Evolutionary conservation across 2,329 filamentous ascomycete genomes (phyloP).

Genomic region (Diaporthe caulivora): DNA sequence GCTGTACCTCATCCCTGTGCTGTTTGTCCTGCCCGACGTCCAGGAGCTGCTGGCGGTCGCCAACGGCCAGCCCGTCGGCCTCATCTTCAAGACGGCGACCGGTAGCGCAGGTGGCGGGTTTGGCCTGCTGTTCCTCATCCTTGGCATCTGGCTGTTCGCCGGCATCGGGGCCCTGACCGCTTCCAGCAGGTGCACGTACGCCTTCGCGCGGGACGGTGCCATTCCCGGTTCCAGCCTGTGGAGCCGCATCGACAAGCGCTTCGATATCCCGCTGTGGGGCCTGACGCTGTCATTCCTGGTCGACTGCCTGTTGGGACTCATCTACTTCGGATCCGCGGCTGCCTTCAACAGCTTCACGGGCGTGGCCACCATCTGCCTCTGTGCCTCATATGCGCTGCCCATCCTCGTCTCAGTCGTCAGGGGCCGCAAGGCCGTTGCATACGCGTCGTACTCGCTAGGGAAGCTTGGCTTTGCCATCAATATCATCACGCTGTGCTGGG

Average conservation of each 20-base stretch:
- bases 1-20: slow-evolving; percentile 77
- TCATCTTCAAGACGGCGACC: slow-evolving; percentile 81
- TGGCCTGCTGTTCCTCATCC: slow-evolving; percentile 79
- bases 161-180: slow-evolving; percentile 82
- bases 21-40: slow-evolving; percentile 81
- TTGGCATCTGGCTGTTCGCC: slow-evolving; percentile 83
- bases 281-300: slow-evolving; percentile 76
- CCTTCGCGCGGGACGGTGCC: slow-evolving; percentile 80
- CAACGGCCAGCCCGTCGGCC: slow-evolving; percentile 81
- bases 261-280: slow-evolving; percentile 79
- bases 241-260: slow-evolving; percentile 72
- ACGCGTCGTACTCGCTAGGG: slow-evolving; percentile 77
- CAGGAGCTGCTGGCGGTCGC: slow-evolving; percentile 72
- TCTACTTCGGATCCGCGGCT: slow-evolving; percentile 82
- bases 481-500: slow-evolving; percentile 76
- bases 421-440: slow-evolving; percentile 72
- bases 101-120: slow-evolving; percentile 81
- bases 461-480: slow-evolving; percentile 78
- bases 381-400: slow-evolving; percentile 80
- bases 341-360: slow-evolving; percentile 86
- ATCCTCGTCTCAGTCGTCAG: slow-evolving; percentile 79
- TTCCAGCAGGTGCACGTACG: slow-evolving; percentile 79
- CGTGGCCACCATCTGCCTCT: slow-evolving; percentile 83
- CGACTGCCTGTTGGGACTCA: slow-evolving; percentile 78
- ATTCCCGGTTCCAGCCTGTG: slow-evolving; percentile 78